Evolutionary conservation across 306 rosid genomes (phyloP).

Genomic region (Cucumis cinereus): DNA sequence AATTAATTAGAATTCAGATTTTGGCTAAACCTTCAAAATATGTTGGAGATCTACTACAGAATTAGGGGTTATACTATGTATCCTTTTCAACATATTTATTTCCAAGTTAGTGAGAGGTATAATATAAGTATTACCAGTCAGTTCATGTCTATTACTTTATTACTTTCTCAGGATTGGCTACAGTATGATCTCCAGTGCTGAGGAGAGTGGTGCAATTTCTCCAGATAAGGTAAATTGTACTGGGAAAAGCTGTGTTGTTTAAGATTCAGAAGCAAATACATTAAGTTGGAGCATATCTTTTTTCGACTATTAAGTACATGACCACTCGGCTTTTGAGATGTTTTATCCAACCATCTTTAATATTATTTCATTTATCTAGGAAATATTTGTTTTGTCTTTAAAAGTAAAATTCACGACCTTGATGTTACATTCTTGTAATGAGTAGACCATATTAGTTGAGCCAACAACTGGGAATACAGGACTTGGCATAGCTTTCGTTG

Average conservation of each 20-base stretch:
- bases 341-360: background rate
- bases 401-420: background rate
- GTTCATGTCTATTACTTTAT: background rate
- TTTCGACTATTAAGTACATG: background rate
- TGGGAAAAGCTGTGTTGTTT: background rate
- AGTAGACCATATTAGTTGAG: constrained; percentile 78
- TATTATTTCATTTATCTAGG: background rate
- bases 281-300: background rate
- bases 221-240: constrained; percentile 55
- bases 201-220: constrained; percentile 58
- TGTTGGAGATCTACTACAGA: background rate
- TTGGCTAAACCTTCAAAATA: background rate
- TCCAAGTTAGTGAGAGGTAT: background rate
- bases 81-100: background rate
- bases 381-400: background rate
- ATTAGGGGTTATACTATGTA: background rate
- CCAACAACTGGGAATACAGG: constrained; percentile 97
- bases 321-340: background rate
- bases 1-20: background rate
- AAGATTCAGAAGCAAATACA: background rate
- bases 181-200: constrained; percentile 79
- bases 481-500: constrained; percentile 82
- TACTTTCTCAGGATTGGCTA: constrained; percentile 62
- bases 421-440: constrained; percentile 3
- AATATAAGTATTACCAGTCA: background rate